phyloP scores from a whole-genome alignment of 2,329 filamentous ascomycete genomes.

The Alternaria brassicae region DNA sequence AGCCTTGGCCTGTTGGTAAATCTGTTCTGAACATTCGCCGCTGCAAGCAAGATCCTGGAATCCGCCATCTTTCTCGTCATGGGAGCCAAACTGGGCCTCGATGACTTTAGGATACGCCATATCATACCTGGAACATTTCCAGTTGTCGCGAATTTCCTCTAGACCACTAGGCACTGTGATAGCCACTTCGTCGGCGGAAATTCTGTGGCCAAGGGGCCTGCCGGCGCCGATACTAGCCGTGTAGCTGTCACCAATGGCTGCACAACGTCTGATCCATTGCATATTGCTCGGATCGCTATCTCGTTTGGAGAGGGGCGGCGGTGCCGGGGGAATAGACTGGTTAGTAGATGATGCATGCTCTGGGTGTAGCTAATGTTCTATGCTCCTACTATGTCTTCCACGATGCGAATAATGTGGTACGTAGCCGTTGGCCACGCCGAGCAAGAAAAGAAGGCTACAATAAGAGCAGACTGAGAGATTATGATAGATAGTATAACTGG shows the following conservation, averaged over 20 bases:
- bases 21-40: conserved; percentile 7
- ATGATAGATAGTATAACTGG: background rate
- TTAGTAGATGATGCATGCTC: background rate
- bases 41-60: conserved; percentile 13
- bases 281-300: background rate
- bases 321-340: background rate
- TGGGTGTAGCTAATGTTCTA: background rate
- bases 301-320: background rate
- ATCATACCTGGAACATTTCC: conserved; percentile 4
- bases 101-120: conserved; percentile 9
- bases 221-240: conserved; percentile 7
- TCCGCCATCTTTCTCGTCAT: conserved; percentile 6
- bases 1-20: conserved; percentile 4
- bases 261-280: conserved; percentile 10
- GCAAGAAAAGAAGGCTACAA: background rate
- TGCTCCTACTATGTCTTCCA: background rate
- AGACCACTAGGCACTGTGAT: background rate
- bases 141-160: conserved; percentile 1
- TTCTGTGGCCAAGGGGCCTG: background rate
- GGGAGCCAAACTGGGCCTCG: conserved; percentile 8
- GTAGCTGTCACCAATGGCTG: conserved; percentile 9
- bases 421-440: background rate
- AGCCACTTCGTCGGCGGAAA: background rate
- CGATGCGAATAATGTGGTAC: background rate
- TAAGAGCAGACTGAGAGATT: background rate